phyloP scores from a whole-genome alignment of 495 filamentous ascomycete genomes.

The Tuber brumale region DNA sequence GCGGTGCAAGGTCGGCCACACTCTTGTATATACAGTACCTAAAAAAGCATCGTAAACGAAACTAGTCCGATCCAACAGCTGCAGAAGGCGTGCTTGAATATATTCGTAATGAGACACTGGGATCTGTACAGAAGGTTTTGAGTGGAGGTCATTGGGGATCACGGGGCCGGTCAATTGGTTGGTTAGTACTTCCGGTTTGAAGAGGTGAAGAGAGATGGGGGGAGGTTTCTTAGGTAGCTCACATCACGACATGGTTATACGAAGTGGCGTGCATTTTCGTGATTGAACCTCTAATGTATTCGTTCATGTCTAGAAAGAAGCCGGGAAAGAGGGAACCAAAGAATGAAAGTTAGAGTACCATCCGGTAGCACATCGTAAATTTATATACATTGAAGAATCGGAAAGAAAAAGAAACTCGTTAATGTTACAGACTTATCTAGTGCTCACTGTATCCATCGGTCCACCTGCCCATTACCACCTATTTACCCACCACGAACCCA shows the following conservation, averaged over 20 bases:
- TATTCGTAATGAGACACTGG: background rate
- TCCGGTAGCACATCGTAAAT: background rate
- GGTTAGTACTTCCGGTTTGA: background rate
- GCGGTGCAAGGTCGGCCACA: background rate
- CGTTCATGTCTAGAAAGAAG: background rate
- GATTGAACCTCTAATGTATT: background rate
- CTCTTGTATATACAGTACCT: background rate
- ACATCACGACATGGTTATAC: background rate
- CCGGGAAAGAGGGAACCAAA: background rate
- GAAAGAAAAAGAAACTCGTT: background rate
- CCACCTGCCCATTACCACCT: background rate
- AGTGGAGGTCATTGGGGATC: background rate
- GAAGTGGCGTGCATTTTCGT: background rate
- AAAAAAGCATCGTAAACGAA: background rate
- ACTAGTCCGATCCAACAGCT: background rate
- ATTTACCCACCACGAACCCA: background rate
- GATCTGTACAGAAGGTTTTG: background rate
- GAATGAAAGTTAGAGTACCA: background rate
- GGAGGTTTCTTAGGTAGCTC: background rate
- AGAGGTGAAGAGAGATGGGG: background rate
- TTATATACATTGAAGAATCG: background rate
- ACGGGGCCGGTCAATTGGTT: background rate
- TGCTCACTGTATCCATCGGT: background rate
- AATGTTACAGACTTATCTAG: background rate
- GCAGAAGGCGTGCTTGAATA: background rate